These are phyloP conservation scores for Herpotrichia juniperi DNA, from an alignment of 2,329 filamentous ascomycete genomes.

Conservation along the genomic window DNA sequence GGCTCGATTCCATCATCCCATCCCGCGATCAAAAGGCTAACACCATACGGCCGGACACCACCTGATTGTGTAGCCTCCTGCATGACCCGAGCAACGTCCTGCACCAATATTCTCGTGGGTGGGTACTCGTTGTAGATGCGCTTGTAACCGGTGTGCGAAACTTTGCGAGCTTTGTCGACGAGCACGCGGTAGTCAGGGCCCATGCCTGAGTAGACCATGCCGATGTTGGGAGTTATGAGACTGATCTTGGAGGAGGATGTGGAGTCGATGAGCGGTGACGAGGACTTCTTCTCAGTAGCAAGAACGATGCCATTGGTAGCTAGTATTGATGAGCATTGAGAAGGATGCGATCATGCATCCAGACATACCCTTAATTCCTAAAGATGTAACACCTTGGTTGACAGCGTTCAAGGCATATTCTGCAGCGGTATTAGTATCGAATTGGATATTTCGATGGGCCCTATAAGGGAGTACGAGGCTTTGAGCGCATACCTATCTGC, in stretches of 20 bases:
- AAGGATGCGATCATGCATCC: neutral
- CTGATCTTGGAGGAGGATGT: conserved; percentile 96
- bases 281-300: conserved; percentile 99
- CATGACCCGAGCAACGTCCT: conserved; percentile 97
- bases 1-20: conserved; percentile 98
- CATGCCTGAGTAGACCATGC: conserved; percentile 99
- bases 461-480: neutral
- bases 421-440: conserved; percentile 49
- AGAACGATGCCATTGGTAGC: conserved; percentile 99
- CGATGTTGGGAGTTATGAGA: conserved; percentile 97
- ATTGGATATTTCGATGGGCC: neutral
- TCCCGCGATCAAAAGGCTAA: conserved; percentile 91
- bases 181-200: conserved; percentile 97
- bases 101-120: conserved; percentile 98
- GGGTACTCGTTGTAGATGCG: conserved; percentile 99
- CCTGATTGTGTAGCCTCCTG: conserved; percentile 98
- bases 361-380: conserved; percentile 90
- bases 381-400: conserved; percentile 97
- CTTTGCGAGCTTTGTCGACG: conserved; percentile 97
- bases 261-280: conserved; percentile 94
- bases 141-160: conserved; percentile 98
- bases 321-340: conserved; percentile 44
- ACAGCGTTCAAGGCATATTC: conserved; percentile 99
- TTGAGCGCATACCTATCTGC: conserved; percentile 76
- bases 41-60: conserved; percentile 95